phyloP scores from a whole-genome alignment of 2,329 filamentous ascomycete species.

The Penicillium thymicola region DNA sequence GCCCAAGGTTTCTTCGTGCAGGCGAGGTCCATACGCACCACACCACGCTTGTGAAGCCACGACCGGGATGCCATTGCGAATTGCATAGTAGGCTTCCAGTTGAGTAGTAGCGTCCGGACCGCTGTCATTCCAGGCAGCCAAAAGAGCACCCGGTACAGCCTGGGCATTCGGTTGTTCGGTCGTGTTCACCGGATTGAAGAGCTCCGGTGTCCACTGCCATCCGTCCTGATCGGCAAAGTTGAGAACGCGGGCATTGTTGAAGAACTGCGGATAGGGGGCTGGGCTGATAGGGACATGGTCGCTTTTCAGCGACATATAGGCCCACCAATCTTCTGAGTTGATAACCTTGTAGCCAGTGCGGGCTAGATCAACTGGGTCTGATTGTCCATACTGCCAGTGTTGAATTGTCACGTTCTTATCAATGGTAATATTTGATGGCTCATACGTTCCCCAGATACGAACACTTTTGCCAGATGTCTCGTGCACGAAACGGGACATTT shows the following conservation, averaged over 20 bases:
- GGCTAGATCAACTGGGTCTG: slow-evolving; percentile 49
- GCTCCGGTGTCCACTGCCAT: slow-evolving; percentile 48
- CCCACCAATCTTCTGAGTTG: slow-evolving; percentile 56
- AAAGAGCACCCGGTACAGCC: slow-evolving; percentile 49
- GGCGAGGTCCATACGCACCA: slow-evolving; percentile 43
- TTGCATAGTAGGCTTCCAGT: slow-evolving; percentile 53
- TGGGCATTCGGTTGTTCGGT: slow-evolving; percentile 47
- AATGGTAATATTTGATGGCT: slow-evolving; percentile 45
- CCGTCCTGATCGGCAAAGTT: slow-evolving; percentile 47
- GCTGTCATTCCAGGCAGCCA: slow-evolving; percentile 56
- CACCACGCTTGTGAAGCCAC: slow-evolving; percentile 55
- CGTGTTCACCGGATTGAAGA: slow-evolving; percentile 51
- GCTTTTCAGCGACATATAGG: slow-evolving; percentile 56
- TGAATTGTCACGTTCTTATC: slow-evolving; percentile 50
- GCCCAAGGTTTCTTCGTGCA: slow-evolving; percentile 41
- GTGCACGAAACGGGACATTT: slow-evolving; percentile 49
- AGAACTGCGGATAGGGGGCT: slow-evolving; percentile 45
- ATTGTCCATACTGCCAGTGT: slow-evolving; percentile 57
- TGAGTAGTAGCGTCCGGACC: slow-evolving; percentile 52
- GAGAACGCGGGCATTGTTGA: slow-evolving; percentile 50
- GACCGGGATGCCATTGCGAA: slow-evolving; percentile 50
- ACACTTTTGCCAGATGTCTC: slow-evolving; percentile 44
- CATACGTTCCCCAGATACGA: slow-evolving; percentile 58
- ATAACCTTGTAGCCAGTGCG: slow-evolving; percentile 49
- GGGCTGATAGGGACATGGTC: slow-evolving; percentile 53